Percentiles rank a stretch among this genome's conserved stretches.
Conservation (phyloP, 2,329 filamentous ascomycete species). For the Penicillium sp. region DNA sequence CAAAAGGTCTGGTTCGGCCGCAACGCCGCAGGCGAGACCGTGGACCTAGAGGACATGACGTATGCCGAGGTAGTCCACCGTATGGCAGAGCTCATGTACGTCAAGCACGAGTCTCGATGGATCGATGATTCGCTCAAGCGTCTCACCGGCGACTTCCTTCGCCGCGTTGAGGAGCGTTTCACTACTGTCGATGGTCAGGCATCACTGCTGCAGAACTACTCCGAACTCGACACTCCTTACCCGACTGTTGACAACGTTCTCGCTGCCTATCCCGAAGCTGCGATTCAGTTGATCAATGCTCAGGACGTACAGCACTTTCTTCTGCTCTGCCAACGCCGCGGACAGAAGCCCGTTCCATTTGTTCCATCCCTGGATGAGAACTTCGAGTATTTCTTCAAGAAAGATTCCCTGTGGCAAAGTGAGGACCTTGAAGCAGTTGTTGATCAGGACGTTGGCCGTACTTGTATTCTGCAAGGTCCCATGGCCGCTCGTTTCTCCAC, state of each 20-base stretch:
- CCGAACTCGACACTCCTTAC: constrained; percentile 81
- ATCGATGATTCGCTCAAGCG: constrained; percentile 80
- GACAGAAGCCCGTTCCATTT: constrained; percentile 95
- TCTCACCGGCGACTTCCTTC: constrained; percentile 92
- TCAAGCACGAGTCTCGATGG: constrained; percentile 87
- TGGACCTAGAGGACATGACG: constrained; percentile 93
- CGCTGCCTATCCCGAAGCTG: constrained; percentile 77
- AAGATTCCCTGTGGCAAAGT: constrained; percentile 98
- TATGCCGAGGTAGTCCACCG: constrained; percentile 83
- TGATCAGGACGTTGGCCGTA: constrained; percentile 90
- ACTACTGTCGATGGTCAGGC: constrained; percentile 67
- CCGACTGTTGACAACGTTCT: constrained; percentile 74
- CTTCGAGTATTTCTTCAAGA: constrained; percentile 99
- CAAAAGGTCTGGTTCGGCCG: constrained; percentile 96
- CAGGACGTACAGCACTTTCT: constrained; percentile 98
- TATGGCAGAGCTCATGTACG: constrained; percentile 85
- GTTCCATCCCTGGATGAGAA: constrained; percentile 93
- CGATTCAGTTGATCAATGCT: constrained; percentile 90
- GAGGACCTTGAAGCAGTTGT: constrained; percentile 96
- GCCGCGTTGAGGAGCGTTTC: constrained; percentile 95
- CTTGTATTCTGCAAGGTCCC: constrained; percentile 93
- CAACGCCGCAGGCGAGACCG: constrained; percentile 73
- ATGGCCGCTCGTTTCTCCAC: constrained; percentile 89
- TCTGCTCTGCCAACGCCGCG: constrained; percentile 82
- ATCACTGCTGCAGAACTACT: constrained; percentile 84